Percentiles rank a stretch among this genome's conserved stretches.
Conservation (phyloP, 2,329 filamentous ascomycete species). For the Aspergillus eucalypticola region DNA sequence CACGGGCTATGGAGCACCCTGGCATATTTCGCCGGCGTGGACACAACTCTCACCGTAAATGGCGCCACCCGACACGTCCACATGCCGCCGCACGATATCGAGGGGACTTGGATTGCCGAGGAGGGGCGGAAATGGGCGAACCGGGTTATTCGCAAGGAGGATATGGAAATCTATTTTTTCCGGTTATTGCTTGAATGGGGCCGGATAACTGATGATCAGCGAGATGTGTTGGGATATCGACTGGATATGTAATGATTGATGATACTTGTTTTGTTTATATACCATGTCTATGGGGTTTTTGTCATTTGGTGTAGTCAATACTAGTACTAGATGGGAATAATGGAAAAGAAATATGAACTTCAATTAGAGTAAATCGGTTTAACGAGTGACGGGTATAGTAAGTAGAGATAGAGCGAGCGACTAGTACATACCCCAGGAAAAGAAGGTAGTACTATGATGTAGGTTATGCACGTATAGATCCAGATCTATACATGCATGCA, state of each 20-base stretch:
- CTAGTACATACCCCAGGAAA: no score
- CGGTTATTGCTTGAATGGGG: conserved; percentile 76
- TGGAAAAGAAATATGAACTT: neutral
- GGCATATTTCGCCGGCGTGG: conserved; percentile 68
- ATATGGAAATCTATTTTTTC: conserved; percentile 81
- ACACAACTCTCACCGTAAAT: conserved; percentile 17
- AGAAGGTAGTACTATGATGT: no score
- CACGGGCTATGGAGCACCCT: conserved; percentile 73
- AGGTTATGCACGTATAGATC: no score
- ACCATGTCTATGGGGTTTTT: no score
- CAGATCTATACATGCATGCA: neutral
- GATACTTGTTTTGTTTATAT: no score
- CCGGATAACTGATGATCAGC: conserved; percentile 63
- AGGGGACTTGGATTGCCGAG: conserved; percentile 66
- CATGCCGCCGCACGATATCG: conserved; percentile 52
- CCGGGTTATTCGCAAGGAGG: conserved; percentile 65
- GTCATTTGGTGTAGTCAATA: no score
- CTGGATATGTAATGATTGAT: neutral
- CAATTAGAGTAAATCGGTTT: neutral
- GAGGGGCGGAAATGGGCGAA: conserved; percentile 66
- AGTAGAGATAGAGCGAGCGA: neutral
- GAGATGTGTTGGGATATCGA: conserved; percentile 50
- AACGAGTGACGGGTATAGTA: neutral
- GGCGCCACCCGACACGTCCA: conserved; percentile 43
- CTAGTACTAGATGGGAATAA: conserved; percentile 3